These are phyloP conservation scores for Phytophthora idaei DNA, from an alignment of 352 stramenopile genomes.

Conservation along the genomic window DNA sequence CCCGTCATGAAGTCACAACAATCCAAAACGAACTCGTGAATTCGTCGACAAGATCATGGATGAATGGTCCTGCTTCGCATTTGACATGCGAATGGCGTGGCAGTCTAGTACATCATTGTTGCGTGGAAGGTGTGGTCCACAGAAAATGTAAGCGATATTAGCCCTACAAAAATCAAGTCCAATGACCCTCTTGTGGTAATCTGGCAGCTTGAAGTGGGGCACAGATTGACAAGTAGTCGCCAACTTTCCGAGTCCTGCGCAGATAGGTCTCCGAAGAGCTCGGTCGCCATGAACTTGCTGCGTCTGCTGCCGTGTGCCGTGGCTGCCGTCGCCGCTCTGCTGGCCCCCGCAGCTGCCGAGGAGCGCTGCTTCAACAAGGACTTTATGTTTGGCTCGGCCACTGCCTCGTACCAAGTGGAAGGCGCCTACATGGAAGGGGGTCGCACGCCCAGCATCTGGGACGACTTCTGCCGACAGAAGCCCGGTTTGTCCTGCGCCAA, in stretches of 20 bases:
- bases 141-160: neutral
- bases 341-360: neutral
- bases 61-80: too few relatives aligned
- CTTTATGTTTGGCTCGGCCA: constrained; percentile 2
- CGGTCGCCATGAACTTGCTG: neutral
- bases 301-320: constrained; percentile 1
- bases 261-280: neutral
- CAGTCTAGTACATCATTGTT: neutral
- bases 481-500: neutral
- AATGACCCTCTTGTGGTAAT: neutral
- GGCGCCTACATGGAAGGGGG: neutral
- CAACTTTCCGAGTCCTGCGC: neutral
- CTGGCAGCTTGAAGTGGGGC: neutral
- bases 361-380: constrained; percentile 1
- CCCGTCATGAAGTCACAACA: too few relatives aligned
- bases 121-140: neutral
- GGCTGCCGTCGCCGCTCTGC: neutral
- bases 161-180: neutral
- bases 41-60: too few relatives aligned
- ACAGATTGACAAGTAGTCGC: neutral
- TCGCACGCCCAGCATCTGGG: constrained; percentile 1
- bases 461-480: constrained; percentile 2
- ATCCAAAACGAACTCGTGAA: too few relatives aligned
- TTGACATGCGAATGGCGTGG: too few relatives aligned
- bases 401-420: constrained; percentile 1